Base-by-base conservation (phyloP, 2,329 filamentous ascomycete genomes). In the Colletotrichum gloeosporioides region DNA sequence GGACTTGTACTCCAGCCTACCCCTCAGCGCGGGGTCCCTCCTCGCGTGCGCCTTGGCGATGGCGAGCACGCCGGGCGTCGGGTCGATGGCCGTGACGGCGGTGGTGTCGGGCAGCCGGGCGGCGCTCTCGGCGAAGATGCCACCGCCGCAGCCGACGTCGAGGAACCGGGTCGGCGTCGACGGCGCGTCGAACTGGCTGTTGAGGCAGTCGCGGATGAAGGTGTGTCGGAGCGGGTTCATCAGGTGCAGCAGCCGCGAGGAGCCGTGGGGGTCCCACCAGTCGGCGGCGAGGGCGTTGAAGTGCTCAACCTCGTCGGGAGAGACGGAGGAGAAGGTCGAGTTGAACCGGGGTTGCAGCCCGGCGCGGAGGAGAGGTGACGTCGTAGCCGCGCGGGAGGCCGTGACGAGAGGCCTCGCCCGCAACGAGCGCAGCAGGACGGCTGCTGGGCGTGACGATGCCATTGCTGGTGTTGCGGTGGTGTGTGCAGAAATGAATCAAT, bases 151-250 rank as follows among this genome's bases (percentile, higher is more conserved):
- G 79, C 97, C 97, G 75, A 99, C 92, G 84, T 99, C 97, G 69
- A 99, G 93, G 84, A 95, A 98, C 39, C 90, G 89, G 66, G 78
- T 25, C 66, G 79, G 36, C 69, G 81, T 78, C 66, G 86, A 79
- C 10, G 84, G 77, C 29, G 86, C 81, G 76, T 86, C 85, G 62
- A 90, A 88, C 25, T 91, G 90, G 78, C 80, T 80, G 64, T 89
- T 85, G 63, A 93, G 91, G 83, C 96, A 98, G 78, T 88, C 86
- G 27, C 89, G 89, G 84, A 98, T 97, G 86, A 99, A 99, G 86
- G 96, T 93, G 87, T 99, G 96, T 39, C 97, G 96, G 62, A 98
- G 92, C 3, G 97, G 97, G 87, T 99, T 99, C 96, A 99, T 99
- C 79, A 98, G 93, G 85, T 99, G 97, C 3, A 99, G 92, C 75